phyloP scores from a whole-genome alignment of 225 moss, liverwort and hornwort genomes.

The Lunularia cruciata region DNA sequence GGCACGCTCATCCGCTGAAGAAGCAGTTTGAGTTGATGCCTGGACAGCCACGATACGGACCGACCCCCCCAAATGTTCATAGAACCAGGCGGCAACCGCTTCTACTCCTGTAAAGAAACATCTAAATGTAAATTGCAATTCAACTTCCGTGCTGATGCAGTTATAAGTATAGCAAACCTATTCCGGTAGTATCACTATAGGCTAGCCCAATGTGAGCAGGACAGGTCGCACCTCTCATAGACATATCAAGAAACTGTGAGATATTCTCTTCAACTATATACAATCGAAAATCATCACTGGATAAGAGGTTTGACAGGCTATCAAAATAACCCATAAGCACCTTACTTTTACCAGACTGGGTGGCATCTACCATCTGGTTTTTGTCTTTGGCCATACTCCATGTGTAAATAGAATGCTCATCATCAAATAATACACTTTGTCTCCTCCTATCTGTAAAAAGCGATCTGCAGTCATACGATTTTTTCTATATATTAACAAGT shows the following conservation, averaged over 20 bases:
- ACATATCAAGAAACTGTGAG: background rate
- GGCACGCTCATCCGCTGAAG: conserved; percentile 10
- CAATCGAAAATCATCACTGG: no score
- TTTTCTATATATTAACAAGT: no score
- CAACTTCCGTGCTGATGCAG: no score
- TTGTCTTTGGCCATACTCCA: conserved; percentile 38
- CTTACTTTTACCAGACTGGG: conserved; percentile 41
- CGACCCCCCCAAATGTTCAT: conserved; percentile 39
- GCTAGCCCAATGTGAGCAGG: background rate
- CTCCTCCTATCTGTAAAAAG: conserved; percentile 44
- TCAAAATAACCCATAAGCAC: conserved; percentile 31
- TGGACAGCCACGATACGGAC: conserved; percentile 34
- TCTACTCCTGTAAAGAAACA: conserved; percentile 32
- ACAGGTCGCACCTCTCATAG: background rate
- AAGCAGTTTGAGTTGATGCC: background rate
- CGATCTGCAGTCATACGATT: conserved; percentile 24
- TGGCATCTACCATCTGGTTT: conserved; percentile 16
- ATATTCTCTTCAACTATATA: background rate
- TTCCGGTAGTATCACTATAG: background rate
- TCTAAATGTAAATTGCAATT: no score
- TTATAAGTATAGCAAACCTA: no score
- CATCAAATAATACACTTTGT: conserved; percentile 45
- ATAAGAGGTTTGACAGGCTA: conserved; percentile 1
- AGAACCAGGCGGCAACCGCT: conserved; percentile 46
- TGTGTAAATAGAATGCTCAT: conserved; percentile 51